phyloP scores from a whole-genome alignment of 139 green algal genomes.

The Limnomonas spitsbergensis region DNA sequence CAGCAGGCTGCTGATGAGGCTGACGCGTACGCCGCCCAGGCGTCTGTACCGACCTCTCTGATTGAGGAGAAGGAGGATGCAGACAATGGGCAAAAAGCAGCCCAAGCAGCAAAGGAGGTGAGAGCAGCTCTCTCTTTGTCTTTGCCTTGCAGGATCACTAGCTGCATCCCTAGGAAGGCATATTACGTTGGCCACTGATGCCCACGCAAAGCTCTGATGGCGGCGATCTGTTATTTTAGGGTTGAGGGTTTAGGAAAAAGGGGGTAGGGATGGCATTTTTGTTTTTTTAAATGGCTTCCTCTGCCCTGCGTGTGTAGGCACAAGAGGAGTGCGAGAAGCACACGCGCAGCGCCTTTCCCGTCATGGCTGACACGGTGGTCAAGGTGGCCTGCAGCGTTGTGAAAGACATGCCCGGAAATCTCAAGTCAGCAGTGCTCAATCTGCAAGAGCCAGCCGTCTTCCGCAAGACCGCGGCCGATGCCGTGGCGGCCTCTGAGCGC shows the following conservation, averaged over 20 bases:
- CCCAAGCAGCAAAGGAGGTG: not conserved
- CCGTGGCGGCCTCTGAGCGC: not conserved
- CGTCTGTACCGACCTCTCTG: not conserved
- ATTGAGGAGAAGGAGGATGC: not conserved
- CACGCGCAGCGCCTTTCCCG: conserved; percentile 7
- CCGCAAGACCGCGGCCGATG: not conserved
- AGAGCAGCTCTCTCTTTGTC: too few relatives aligned
- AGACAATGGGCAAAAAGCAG: conserved; percentile 1
- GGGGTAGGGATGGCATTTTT: too few relatives aligned
- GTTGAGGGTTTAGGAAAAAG: too few relatives aligned
- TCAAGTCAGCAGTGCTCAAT: not conserved
- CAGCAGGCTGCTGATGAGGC: not conserved
- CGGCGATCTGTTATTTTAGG: too few relatives aligned
- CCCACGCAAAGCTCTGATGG: too few relatives aligned
- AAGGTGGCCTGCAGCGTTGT: not conserved
- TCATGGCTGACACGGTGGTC: conserved; percentile 1
- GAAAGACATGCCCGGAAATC: not conserved
- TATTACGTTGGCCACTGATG: too few relatives aligned
- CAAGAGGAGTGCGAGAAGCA: not conserved
- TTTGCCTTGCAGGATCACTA: too few relatives aligned
- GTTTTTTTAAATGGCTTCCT: too few relatives aligned
- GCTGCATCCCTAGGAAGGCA: too few relatives aligned
- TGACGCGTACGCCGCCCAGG: not conserved
- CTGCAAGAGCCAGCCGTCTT: not conserved
- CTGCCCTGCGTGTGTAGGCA: too few relatives aligned